Base-by-base conservation (phyloP, 768 basidiomycete genomes). In the Leccinum olivaceopallidum region DNA sequence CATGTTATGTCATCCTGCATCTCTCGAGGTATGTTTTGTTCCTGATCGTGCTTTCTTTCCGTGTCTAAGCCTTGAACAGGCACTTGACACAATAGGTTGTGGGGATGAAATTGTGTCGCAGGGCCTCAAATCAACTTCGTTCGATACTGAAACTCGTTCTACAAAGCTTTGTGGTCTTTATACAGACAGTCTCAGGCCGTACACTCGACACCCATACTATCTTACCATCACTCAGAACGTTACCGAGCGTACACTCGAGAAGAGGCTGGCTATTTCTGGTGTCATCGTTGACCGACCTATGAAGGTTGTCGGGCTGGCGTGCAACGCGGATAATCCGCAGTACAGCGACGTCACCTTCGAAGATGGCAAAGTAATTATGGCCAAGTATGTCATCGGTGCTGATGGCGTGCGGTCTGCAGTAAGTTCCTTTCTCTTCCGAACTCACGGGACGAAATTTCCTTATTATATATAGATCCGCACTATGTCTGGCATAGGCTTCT, bases 371-470 rank as follows among this genome's bases (percentile, higher is more conserved):
- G 65, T 71, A 12, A 75, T 84, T 32, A 75, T 68, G 4, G 68
- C 83, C 13, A 76, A 75, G 37, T 83, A 82, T 65, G 78, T 84
- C 6, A 64, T 84, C 36, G 83, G 80, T 28, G 82, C 83, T 5
- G 83, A 85, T 64, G 83, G 84, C 5, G 71, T 80, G 4, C 75
- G 67, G 57, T 85, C 83, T 2, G 63, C 67, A 34, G 83, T 83
- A 63, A 52, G 74, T 64, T 55, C 6, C n/a, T 34, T n/a, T 56
- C 4, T 9, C 53, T 30, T n/a, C 24, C 24, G 24, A 24, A 6
- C 37, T 39, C 49, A 3, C 2, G 5, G 10, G n/a, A 18, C 1
- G 2, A 24, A 8, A 18, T 57, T 2, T 8, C 8, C 53, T 60
- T 18, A 56, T 6, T 7, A 5, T 0, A 6, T 9, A 2, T 55